Conservation (phyloP, 1,139 yeast genomes). For the Groenewaldozyma auringiensis region DNA sequence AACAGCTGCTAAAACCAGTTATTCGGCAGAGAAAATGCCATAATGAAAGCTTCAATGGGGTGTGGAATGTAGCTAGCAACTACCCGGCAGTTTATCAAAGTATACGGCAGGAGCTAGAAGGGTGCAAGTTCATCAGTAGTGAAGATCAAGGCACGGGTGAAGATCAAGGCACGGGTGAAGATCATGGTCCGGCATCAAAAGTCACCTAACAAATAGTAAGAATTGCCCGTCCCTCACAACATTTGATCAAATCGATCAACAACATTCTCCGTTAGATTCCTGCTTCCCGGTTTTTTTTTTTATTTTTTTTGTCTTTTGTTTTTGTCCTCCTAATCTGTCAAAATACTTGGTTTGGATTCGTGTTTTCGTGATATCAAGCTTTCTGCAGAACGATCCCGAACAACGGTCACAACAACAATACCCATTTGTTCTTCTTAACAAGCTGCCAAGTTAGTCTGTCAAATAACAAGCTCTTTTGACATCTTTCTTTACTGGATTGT, state of each 20-base stretch:
- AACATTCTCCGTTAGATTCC: background rate
- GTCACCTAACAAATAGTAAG: background rate
- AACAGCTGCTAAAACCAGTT: too few relatives aligned
- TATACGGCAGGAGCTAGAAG: too few relatives aligned
- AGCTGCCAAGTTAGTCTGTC: too few relatives aligned
- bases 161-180: slow-evolving; percentile 1
- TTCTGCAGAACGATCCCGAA: background rate
- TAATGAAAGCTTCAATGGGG: too few relatives aligned
- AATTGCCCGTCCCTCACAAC: background rate
- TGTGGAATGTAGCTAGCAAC: too few relatives aligned
- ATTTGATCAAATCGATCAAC: background rate
- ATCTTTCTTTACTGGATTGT: too few relatives aligned
- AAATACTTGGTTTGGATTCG: slow-evolving; percentile 1
- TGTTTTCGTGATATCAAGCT: background rate
- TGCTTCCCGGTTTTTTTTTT: background rate
- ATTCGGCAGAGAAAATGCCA: too few relatives aligned
- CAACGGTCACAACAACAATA: too few relatives aligned
- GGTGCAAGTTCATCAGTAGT: slow-evolving; percentile 2
- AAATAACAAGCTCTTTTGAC: too few relatives aligned
- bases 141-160: slow-evolving; percentile 1
- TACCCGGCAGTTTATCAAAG: too few relatives aligned
- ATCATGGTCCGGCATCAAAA: slow-evolving; percentile 2
- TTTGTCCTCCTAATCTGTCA: slow-evolving; percentile 1
- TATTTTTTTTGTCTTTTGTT: slow-evolving; percentile 2
- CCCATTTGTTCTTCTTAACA: too few relatives aligned